These are phyloP conservation scores for Nemania bipapillata DNA, from an alignment of 2,329 filamentous ascomycete species.

Conservation along the genomic window DNA sequence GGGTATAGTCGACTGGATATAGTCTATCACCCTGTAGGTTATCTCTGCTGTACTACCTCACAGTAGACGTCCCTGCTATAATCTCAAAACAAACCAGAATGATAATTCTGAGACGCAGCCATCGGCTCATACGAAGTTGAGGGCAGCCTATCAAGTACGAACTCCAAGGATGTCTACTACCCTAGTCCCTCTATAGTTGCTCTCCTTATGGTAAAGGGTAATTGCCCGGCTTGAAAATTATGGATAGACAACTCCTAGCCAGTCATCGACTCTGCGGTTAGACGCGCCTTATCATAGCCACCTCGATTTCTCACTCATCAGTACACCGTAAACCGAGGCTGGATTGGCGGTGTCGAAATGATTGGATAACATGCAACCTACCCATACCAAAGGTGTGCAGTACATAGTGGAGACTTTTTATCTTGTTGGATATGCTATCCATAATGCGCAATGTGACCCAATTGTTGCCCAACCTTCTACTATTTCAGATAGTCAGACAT, in stretches of 20 bases:
- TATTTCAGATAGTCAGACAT: constrained; percentile 32
- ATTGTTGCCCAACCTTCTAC: constrained; percentile 42
- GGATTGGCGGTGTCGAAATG: background rate
- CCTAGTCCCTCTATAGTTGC: background rate
- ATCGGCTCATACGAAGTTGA: constrained; percentile 29
- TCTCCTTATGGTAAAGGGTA: background rate
- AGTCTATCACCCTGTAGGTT: background rate
- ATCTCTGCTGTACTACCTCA: constrained; percentile 2
- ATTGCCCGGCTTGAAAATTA: background rate
- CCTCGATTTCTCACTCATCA: background rate
- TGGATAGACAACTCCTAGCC: constrained; percentile 5
- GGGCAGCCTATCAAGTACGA: constrained; percentile 42
- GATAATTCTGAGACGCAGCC: constrained; percentile 33
- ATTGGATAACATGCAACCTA: constrained; percentile 26
- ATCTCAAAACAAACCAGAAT: constrained; percentile 4
- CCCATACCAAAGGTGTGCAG: background rate
- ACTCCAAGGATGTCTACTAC: background rate
- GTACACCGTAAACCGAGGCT: background rate
- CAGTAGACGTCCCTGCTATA: background rate
- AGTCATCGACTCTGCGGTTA: background rate
- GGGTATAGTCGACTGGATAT: constrained; percentile 13
- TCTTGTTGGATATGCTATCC: constrained; percentile 15
- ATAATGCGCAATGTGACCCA: constrained; percentile 33
- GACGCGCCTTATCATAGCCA: constrained; percentile 1
- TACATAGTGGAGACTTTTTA: constrained; percentile 20